These are phyloP conservation scores for Talaromyces sp. DNA, from an alignment of 2,329 filamentous ascomycete genomes.

Conservation along the genomic window DNA sequence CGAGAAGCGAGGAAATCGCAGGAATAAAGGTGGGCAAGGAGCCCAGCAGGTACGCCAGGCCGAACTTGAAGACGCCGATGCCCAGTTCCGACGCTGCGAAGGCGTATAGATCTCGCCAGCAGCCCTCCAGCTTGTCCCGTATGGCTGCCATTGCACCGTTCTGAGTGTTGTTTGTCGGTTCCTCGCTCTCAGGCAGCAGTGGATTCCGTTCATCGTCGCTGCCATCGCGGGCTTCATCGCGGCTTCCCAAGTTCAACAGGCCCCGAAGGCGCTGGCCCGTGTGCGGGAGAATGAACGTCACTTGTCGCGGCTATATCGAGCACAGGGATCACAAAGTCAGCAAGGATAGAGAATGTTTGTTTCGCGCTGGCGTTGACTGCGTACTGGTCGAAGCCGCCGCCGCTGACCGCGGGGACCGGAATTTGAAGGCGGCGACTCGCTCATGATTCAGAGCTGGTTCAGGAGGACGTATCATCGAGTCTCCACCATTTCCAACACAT, in stretches of 20 bases:
- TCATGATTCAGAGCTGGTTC: constrained; percentile 1
- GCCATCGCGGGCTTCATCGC: constrained; percentile 32
- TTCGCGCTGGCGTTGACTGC: background rate
- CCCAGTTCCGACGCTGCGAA: constrained; percentile 69
- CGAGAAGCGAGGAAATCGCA: constrained; percentile 65
- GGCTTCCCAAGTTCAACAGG: constrained; percentile 66
- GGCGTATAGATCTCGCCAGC: constrained; percentile 40
- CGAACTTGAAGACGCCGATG: constrained; percentile 81
- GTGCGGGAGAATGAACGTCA: constrained; percentile 77
- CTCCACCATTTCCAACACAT: background rate
- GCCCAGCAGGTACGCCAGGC: constrained; percentile 78
- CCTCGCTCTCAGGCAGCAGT: constrained; percentile 20
- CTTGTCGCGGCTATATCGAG: constrained; percentile 62
- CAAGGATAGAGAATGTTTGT: background rate
- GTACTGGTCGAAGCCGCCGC: constrained; percentile 26
- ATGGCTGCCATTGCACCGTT: constrained; percentile 14
- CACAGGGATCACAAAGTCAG: background rate
- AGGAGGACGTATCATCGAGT: background rate
- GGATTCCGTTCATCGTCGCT: constrained; percentile 35
- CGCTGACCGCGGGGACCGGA: constrained; percentile 4
- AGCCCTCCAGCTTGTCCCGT: constrained; percentile 25
- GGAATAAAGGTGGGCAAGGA: constrained; percentile 81
- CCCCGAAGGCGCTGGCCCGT: constrained; percentile 81
- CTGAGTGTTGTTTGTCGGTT: constrained; percentile 3
- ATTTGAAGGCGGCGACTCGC: background rate